These are phyloP conservation scores for Venturia aucupariae DNA, from an alignment of 2,329 filamentous ascomycete species.

Conservation along the genomic window DNA sequence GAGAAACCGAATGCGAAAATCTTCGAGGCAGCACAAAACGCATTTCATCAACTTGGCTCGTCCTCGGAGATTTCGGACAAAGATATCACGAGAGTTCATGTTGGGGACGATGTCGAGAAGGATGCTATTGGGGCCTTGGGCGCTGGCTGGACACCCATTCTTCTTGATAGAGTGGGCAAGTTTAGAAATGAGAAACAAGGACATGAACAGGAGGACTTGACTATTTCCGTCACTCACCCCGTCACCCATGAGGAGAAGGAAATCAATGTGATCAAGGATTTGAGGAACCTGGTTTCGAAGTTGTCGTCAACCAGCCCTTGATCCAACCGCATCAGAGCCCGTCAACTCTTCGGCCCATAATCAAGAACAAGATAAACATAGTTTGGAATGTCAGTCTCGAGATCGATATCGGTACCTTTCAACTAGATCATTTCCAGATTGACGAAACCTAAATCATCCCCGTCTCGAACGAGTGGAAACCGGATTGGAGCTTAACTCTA, in stretches of 20 bases:
- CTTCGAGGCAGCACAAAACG: constrained; percentile 44
- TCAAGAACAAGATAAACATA: no score
- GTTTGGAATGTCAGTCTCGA: no score
- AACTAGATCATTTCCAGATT: no score
- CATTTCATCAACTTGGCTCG: constrained; percentile 30
- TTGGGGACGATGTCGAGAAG: constrained; percentile 16
- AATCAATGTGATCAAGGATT: background rate
- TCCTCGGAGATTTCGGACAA: constrained; percentile 6
- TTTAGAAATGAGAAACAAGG: background rate
- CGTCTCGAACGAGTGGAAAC: no score
- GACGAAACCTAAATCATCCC: no score
- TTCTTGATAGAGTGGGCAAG: constrained; percentile 15
- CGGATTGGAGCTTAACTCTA: no score
- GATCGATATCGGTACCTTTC: no score
- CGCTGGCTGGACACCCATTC: constrained; percentile 14
- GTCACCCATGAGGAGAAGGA: background rate
- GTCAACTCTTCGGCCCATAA: background rate
- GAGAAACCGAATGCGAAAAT: constrained; percentile 51
- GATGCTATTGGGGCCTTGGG: constrained; percentile 14
- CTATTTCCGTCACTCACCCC: background rate
- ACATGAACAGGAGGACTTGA: background rate
- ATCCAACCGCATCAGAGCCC: background rate
- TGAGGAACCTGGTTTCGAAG: background rate
- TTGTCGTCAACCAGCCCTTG: background rate
- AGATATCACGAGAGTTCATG: constrained; percentile 15